Conservation (phyloP, 1,284 basidiomycete genomes). For the Naganishia liquefaciens region DNA sequence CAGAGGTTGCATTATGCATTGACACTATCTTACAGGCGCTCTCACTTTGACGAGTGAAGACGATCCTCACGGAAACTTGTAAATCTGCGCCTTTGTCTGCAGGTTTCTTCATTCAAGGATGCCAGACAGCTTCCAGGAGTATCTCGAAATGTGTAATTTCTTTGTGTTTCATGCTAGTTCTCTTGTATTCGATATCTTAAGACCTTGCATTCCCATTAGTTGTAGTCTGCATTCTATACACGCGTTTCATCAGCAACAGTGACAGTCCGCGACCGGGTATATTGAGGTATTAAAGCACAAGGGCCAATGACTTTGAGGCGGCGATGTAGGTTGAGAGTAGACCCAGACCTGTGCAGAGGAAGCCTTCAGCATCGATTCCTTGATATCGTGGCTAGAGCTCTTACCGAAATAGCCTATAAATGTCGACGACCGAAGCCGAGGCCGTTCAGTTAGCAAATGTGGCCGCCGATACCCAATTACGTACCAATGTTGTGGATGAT, state of each 20-base stretch:
- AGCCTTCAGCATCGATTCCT: not conserved
- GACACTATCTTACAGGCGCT: constrained; percentile 8
- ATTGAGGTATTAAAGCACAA: constrained; percentile 9
- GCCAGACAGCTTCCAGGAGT: not conserved
- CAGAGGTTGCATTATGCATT: not conserved
- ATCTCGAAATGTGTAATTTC: not conserved
- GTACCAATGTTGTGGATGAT: constrained; percentile 26
- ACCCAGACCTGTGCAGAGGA: constrained; percentile 16
- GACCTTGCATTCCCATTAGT: not conserved
- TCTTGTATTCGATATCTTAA: constrained; percentile 3
- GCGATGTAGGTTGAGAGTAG: constrained; percentile 23
- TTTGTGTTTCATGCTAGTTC: not conserved
- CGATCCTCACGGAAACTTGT: constrained; percentile 5
- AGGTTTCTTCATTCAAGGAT: not conserved
- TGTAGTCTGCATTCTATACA: not conserved
- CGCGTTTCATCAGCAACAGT: not conserved
- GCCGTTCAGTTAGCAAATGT: not conserved
- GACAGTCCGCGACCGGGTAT: not conserved
- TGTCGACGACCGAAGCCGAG: not conserved
- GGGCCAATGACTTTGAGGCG: constrained; percentile 12
- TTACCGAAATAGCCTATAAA: constrained; percentile 27
- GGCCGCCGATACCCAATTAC: not conserved
- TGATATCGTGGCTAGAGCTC: not conserved
- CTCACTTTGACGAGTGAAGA: constrained; percentile 27
- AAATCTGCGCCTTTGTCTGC: not conserved